Base-by-base conservation (phyloP, 768 basidiomycete genomes). In the Obba rivulosa region DNA sequence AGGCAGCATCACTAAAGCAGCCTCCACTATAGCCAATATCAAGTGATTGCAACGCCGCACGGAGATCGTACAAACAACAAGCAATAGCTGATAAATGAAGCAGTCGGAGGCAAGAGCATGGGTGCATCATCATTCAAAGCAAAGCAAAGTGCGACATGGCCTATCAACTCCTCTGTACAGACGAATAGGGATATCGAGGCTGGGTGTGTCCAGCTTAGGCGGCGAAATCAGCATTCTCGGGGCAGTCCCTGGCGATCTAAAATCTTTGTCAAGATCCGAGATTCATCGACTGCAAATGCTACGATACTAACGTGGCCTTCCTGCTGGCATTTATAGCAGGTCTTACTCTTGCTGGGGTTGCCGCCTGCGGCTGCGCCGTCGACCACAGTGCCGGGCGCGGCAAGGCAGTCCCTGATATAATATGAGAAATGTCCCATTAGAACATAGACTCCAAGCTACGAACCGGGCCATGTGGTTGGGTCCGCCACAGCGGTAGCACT, bases 401-500 rank as follows among this genome's bases (percentile, higher is more conserved):
- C 90, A 52, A 91, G 81, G 59, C 90, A 92, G 56, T 91, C 88
- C 74, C 89, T 88, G 50, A 7, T 20, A 44, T 25, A 48, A 28
- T 36, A 46, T 46, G 46, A 41, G 14, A 25, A 41, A 36, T 49
- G 7, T 18, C 43, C 28, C 23, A 25, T 25, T 22, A 34, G 44
- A 54, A 22, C 50, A 55, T 43, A 38, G 53, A 53, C n/a, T n/a
- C 28, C 5, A 13, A 31, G 13, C 28, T 42, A 39, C 60, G 48
- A 63, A 87, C 87, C 77, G 82, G 11, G 88, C 89, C 77, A 89
- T 80, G 63, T 91, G 88, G 70, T 93, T 94, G 13, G 86, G 81
- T 23, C 88, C 88, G 40, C 90, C 89, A 61, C 92, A 95, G 43
- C 87, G 81, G 66, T 87, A 93, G 61, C 92, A 95, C 67, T 87